Base-by-base conservation (phyloP, 768 basidiomycete genomes). In the Clitopilus passeckerianus region DNA sequence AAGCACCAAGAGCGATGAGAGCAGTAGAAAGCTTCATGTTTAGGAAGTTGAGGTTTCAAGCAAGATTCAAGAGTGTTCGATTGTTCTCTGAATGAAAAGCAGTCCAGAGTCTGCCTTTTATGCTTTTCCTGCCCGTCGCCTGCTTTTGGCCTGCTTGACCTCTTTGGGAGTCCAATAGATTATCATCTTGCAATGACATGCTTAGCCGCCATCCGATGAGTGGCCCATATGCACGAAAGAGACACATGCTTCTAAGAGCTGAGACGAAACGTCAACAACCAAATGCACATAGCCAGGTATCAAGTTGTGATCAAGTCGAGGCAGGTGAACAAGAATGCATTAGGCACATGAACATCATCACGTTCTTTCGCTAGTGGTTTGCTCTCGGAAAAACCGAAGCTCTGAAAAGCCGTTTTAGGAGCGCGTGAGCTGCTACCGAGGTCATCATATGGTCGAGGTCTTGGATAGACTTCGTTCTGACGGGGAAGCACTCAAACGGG, bases 1-100 rank as follows among this genome's bases (percentile, higher is more conserved):
- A 43, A 53, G 77, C 63, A 23, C 67, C 70, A 52, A 71, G 60
- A 35, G 70, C 66, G 20, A 71, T 60, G 30, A 61, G 37, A 41
- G 68, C 57, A 54, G 70, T 52, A 35, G 67, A 58, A 35, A 27
- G 44, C 50, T 60, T 53, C 20, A 54, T 59, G 37, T 67, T 50
- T 50, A n/a, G 10, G 37, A 41, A 41, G n/a, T 41, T 41, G 14
- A 41, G 37, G n/a, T 7, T 50, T 18, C 10, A 3, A 20, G n/a
- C 5, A 41, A 9, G n/a, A 50, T 50, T 18, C 10, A 3, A 20
- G n/a, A 50, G 34, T 8, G 54, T n/a, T 54, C 18, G 27, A 27
- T 10, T n/a, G 22, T 50, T 50, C 46, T 20, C 46, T 9, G 18
- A 12, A 23, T 5, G 46, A 50, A 20, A 50, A 50, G 46, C 12